phyloP scores from a whole-genome alignment of 1,284 basidiomycete genomes.

The Puccinia brachypodii region DNA sequence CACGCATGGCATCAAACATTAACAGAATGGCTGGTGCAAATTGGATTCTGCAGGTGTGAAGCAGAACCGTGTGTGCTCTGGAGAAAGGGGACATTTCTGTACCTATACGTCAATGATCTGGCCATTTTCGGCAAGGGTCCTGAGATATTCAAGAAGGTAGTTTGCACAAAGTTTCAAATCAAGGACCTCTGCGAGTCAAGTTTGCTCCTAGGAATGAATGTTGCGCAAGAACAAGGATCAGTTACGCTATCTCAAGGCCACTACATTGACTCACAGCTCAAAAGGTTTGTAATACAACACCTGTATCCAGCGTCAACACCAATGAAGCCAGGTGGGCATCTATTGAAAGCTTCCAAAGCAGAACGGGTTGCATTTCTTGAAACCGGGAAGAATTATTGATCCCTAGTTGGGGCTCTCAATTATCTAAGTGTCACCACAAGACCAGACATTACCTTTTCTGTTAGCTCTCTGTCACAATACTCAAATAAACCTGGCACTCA shows the following conservation, averaged over 20 bases:
- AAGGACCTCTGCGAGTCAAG: neutral
- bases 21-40: neutral
- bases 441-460: neutral
- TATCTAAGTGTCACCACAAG: neutral
- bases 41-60: neutral
- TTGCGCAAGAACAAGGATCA: neutral
- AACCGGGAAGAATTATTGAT: neutral
- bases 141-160: neutral
- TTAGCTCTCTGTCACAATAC: neutral
- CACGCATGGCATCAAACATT: neutral
- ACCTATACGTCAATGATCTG: neutral
- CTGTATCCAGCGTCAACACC: neutral
- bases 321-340: neutral
- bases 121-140: neutral
- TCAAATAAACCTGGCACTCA: neutral
- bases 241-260: neutral
- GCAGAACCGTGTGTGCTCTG: neutral
- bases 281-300: neutral
- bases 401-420: neutral
- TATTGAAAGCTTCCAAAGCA: no score
- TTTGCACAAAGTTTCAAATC: neutral
- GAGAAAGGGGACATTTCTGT: neutral
- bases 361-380: neutral
- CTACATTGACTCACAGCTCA: neutral
- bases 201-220: neutral